These are phyloP conservation scores for Talaromyces sp. DNA, from an alignment of 2,329 filamentous ascomycete genomes.

Conservation along the genomic window DNA sequence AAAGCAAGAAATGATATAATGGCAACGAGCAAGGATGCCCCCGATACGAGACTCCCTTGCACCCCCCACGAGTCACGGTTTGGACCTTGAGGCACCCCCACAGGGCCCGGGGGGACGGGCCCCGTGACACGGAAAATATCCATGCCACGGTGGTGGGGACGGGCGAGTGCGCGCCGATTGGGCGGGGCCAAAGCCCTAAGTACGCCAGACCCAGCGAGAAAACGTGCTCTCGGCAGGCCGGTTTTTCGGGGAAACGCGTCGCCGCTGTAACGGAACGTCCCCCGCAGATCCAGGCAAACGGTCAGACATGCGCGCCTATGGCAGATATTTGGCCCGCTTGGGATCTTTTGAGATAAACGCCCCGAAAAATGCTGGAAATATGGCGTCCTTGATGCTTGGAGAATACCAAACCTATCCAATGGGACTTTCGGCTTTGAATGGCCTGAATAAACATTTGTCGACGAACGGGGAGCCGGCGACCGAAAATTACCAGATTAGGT, in stretches of 20 bases:
- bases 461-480: neutral
- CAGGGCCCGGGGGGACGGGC: neutral
- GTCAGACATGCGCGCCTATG: neutral
- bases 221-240: neutral
- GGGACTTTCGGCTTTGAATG: neutral
- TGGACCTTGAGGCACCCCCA: neutral
- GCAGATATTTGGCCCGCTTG: neutral
- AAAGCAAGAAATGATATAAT: neutral
- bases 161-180: neutral
- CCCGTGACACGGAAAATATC: neutral
- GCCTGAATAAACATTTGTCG: neutral
- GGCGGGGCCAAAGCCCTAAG: neutral
- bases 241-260: neutral
- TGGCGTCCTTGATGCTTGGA: neutral
- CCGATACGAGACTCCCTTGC: neutral
- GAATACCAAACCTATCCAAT: neutral
- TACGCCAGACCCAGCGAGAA: neutral
- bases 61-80: neutral
- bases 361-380: neutral
- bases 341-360: neutral
- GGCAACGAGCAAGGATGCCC: neutral
- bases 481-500: neutral
- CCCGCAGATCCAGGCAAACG: neutral
- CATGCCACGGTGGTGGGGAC: neutral
- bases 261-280: neutral